Evolutionary conservation across 2,329 filamentous ascomycete genomes (phyloP).

Genomic region (Chrysoporthe austroafricana): DNA sequence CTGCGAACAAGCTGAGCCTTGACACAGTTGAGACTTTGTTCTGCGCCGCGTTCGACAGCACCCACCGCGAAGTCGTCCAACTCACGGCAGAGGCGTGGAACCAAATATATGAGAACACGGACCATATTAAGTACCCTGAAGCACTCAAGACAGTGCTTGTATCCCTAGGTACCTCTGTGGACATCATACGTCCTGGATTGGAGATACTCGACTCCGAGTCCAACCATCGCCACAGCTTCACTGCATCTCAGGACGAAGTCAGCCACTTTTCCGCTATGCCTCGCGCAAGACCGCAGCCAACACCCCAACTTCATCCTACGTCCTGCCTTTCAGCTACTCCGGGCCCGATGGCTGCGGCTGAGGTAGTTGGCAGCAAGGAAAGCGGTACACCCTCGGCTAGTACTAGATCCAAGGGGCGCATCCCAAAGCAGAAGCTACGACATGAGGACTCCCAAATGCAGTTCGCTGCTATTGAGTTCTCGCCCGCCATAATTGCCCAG

Average conservation of each 20-base stretch:
- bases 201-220: conserved; percentile 44
- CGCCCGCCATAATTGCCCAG: conserved; percentile 51
- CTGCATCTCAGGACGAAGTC: conserved; percentile 55
- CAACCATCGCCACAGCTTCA: conserved; percentile 46
- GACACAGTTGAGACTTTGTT: conserved; percentile 58
- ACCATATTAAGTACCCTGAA: conserved; percentile 66
- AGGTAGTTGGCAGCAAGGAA: conserved; percentile 25
- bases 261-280: conserved; percentile 34
- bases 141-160: conserved; percentile 65
- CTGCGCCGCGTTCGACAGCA: conserved; percentile 61
- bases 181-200: conserved; percentile 51
- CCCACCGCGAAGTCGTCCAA: conserved; percentile 58
- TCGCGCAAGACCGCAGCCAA: conserved; percentile 34
- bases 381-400: conserved; percentile 34
- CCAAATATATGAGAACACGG: conserved; percentile 63
- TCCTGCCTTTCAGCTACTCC: conserved; percentile 38
- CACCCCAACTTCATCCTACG: conserved; percentile 32
- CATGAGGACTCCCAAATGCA: conserved; percentile 85
- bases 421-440: conserved; percentile 58
- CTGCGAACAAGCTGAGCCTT: conserved; percentile 50
- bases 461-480: conserved; percentile 71
- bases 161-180: conserved; percentile 58
- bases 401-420: conserved; percentile 38
- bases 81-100: conserved; percentile 67
- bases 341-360: conserved; percentile 39